Base-by-base conservation (phyloP, 768 basidiomycete genomes). In the Mycena olivaceomarginata region DNA sequence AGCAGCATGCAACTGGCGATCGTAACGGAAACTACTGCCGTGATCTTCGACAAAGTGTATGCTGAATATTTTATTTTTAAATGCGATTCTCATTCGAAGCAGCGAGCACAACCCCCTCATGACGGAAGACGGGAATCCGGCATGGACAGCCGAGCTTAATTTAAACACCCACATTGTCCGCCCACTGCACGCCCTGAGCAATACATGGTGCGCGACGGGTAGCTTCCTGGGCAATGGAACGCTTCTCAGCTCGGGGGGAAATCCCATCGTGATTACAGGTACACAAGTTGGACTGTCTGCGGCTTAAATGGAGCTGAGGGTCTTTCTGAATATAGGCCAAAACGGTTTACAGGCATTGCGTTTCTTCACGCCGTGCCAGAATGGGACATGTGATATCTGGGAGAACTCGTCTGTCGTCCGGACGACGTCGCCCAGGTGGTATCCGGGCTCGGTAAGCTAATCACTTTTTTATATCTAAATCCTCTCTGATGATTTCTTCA, bases 121-220 rank as follows among this genome's bases (percentile, higher is more conserved):
- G 31, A 81, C 88, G 70, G 82, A 88, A 71, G 53, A 72, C 63
- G 86, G 85, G 6, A 86, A 89, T 77, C 80, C 86, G 10, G 89
- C 89, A 20, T 89, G 89, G 89, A 86, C 85, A 41, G 87, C 86
- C 9, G 81, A 90, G n/a, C 86, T 88, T 80, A 84, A 89, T 74
- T 77, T 90, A 8, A 53, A 53, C 51, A 53, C 51, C 20, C 51
- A 53, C 20, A n/a, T n/a, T 8, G 51, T 53, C 15, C 51, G 51
- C n/a, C 20, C n/a, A n/a, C 20, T 53, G 51, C 18, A 53, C 51
- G 20, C 51, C 20, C 51, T n/a, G n/a, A 53, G 51, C 51, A 53
- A 53, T 11, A 53, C 51, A 8, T 53, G 51, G 51, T 53, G 88
- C 80, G 88, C 86, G 1, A 86, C 86, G 31, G 87, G 87, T 20